Base-by-base conservation (phyloP, 2,329 filamentous ascomycete species). In the Sporothrix globosa region DNA sequence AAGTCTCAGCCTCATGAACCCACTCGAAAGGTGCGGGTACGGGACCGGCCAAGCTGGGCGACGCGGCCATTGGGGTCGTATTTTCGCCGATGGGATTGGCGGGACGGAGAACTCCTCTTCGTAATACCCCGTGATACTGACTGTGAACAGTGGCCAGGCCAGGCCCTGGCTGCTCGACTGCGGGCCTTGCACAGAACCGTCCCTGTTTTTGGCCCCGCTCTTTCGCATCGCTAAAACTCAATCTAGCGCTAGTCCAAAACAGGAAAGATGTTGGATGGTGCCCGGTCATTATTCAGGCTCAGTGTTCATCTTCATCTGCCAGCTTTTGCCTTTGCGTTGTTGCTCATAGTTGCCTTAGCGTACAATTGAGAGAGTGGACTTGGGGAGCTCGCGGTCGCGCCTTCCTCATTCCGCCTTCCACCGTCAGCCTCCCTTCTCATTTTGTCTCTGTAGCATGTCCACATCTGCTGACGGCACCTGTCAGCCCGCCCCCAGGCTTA, bases 231-330 rank as follows among this genome's bases (percentile, higher is more conserved):
- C 41, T 50, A 50, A 50, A 65, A 65, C 39, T 14, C 61, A 65
- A 50, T 30, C 61, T 66, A 19, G 46, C 2, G 19, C 63, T 66
- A 66, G 63, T 52, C 63, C 63, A 3, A 66, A 52, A 66, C 2
- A 39, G 63, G 63, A 7, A 66, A 10, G 6, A 5, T 39, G 9
- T 39, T 21, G 46, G 24, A 17, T 41, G 30, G 24, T 30, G 60
- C 60, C 44, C 41, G 44, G 63, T 39, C 44, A 53, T 66, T 52
- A 66, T 66, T 66, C 63, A 66, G 63, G 27, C 27, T 66, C 46
- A 27, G 27, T 66, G 63, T 52, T 21, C 27, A 66, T 66, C 63
- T 21, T 66, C 63, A 66, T 66, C 46, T 65, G 39, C 58, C 39
- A 7, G 34, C 5, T 6, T 34, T 34, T 34, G 34, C 34, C 34